Evolutionary conservation across 179 eudicot species (phyloP).

Genomic region (Patellifolia procumbens): DNA sequence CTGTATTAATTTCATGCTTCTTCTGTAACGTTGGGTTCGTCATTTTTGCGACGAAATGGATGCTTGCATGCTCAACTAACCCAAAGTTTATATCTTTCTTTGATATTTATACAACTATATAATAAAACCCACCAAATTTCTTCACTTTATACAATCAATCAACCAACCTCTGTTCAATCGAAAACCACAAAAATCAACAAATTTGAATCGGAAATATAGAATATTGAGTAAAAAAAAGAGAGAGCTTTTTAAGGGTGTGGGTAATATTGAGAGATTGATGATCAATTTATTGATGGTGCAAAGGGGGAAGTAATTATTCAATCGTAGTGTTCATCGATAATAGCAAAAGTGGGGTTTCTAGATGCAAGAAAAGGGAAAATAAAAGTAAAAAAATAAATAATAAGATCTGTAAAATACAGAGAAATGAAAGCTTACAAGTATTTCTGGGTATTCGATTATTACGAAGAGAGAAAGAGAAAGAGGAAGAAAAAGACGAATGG

Average conservation of each 20-base stretch:
- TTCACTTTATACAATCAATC: slow-evolving; percentile 15
- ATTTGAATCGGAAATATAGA: background rate
- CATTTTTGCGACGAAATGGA: slow-evolving; percentile 1
- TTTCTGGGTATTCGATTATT: background rate
- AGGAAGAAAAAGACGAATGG: background rate
- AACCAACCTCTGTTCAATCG: slow-evolving; percentile 32
- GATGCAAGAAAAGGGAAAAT: background rate
- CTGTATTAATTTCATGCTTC: slow-evolving; percentile 39
- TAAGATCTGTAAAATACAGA: slow-evolving; percentile 12
- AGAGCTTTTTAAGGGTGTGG: background rate
- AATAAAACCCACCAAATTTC: slow-evolving; percentile 15
- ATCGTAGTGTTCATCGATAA: slow-evolving; percentile 35
- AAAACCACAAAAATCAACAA: slow-evolving; percentile 15
- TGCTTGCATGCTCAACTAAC: slow-evolving; percentile 35
- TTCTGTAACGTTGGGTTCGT: slow-evolving; percentile 35
- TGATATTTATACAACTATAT: slow-evolving; percentile 7
- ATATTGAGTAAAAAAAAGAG: background rate
- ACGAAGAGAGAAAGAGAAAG: background rate
- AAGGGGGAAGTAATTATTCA: slow-evolving; percentile 21
- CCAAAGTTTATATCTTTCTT: slow-evolving; percentile 17
- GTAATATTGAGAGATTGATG: slow-evolving; percentile 3
- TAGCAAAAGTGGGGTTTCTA: slow-evolving; percentile 37
- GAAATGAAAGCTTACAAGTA: slow-evolving; percentile 22
- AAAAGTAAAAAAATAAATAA: background rate
- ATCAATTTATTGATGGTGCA: slow-evolving; percentile 27